These are phyloP conservation scores for Talaromyces atroroseus DNA, from an alignment of 2,329 filamentous ascomycete genomes.

Conservation along the genomic window DNA sequence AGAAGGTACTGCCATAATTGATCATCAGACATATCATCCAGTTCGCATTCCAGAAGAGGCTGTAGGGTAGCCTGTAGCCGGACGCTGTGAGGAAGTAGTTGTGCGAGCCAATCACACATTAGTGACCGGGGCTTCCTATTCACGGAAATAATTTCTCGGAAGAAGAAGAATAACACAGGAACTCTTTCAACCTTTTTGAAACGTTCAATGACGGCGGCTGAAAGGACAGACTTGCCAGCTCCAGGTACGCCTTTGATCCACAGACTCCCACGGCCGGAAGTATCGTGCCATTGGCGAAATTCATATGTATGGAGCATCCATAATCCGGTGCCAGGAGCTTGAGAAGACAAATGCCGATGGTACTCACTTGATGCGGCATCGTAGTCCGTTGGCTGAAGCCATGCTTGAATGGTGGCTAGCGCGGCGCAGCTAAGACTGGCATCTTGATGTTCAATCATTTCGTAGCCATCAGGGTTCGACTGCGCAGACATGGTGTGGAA, in stretches of 20 bases:
- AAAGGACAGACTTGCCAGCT: slow-evolving; percentile 15
- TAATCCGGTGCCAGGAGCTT: slow-evolving; percentile 5
- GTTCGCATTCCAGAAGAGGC: neutral
- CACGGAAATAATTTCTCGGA: slow-evolving; percentile 14
- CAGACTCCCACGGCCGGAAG: neutral
- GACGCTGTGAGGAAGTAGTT: neutral
- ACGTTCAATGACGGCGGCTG: slow-evolving; percentile 10
- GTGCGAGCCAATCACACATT: slow-evolving; percentile 12
- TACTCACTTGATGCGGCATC: slow-evolving; percentile 7
- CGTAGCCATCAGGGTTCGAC: neutral
- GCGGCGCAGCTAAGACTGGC: neutral
- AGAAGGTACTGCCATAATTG: slow-evolving; percentile 8
- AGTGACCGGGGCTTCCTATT: slow-evolving; percentile 13
- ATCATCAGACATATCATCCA: neutral
- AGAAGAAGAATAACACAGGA: slow-evolving; percentile 12
- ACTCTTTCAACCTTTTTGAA: neutral
- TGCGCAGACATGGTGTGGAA: no score
- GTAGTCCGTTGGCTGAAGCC: slow-evolving; percentile 13
- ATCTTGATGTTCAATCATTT: neutral
- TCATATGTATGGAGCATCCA: slow-evolving; percentile 8
- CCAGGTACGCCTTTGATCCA: slow-evolving; percentile 17
- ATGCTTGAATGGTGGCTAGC: neutral
- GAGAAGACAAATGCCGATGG: slow-evolving; percentile 5
- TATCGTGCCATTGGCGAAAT: slow-evolving; percentile 8
- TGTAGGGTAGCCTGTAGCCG: slow-evolving; percentile 21